Base-by-base conservation (phyloP, 805 yeast species). In the Dipodascopsis tothii region DNA sequence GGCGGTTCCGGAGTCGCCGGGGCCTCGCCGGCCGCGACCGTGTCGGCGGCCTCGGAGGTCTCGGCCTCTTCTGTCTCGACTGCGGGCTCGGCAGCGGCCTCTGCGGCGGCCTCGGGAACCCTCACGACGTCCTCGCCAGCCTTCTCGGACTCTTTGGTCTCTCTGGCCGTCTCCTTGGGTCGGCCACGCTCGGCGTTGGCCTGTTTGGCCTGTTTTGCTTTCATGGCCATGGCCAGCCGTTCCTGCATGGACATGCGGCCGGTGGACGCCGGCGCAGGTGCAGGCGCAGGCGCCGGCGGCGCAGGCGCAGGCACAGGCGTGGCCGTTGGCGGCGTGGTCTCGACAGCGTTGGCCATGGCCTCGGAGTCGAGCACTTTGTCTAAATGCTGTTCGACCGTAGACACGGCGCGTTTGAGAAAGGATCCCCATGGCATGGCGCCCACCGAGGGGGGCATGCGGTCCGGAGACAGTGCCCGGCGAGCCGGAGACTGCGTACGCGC, bases 191-290 rank as follows among this genome's bases (percentile, higher is more conserved):
- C 37, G 18, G 46, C 45, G 3, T 30, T 16, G 18, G 50, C 42
- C 17, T 48, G 55, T 21, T 39, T 37, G 21, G 35, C 33, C 39
- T 40, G 42, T 21, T 44, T 51, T 21, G 41, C 44, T 35, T 46
- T 51, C 52, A 51, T 43, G 14, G 55, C 53, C 18, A 51, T 22
- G 1, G 92, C 94, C 41, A 88, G 69, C 48, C 96, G 70, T 56
- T 88, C 95, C 56, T 85, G 94, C 53, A 90, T 68, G 0, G 95
- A 79, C 17, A 84, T 42, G 5, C 57, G 44, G 18, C 39, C 35
- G 65, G 50, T 88, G 70, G 36, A 20, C 9, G 49, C 32, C 9
- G 39, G 16, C 6, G 36, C 16, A 27, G 43, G 25, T 11, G 43
- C 21, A 11, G 51, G 16, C 3, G 28, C n/a, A 33, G 30, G 4